Conservation (phyloP, 306 rosid species). For the Dryas octopetala region DNA sequence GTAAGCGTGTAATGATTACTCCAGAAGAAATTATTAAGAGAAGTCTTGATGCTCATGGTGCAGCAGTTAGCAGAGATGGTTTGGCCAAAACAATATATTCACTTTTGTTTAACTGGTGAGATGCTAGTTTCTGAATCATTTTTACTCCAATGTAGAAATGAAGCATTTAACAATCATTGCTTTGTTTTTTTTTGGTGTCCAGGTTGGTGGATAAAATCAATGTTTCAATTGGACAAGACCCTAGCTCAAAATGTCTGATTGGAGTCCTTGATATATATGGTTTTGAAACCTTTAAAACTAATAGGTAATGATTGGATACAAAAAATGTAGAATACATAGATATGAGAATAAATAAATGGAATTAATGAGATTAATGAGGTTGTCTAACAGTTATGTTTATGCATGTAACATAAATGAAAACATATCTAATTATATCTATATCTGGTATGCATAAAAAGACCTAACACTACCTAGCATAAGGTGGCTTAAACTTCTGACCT, state of each 20-base stretch:
- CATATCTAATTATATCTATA: neutral
- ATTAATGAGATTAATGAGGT: too few relatives aligned
- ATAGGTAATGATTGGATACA: slow-evolving; percentile 51
- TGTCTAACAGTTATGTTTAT: neutral
- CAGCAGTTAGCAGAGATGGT: slow-evolving; percentile 83
- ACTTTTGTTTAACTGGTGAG: slow-evolving; percentile 83
- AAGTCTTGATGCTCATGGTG: slow-evolving; percentile 78
- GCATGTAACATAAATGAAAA: neutral
- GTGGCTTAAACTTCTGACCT: slow-evolving; percentile 29
- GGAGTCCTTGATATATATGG: slow-evolving; percentile 97
- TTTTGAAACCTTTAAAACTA: slow-evolving; percentile 79
- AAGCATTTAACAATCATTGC: slow-evolving; percentile 10
- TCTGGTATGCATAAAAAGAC: slow-evolving; percentile 1
- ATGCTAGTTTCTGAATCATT: slow-evolving; percentile 8
- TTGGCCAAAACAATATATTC: slow-evolving; percentile 89
- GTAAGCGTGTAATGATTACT: slow-evolving; percentile 81
- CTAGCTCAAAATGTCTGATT: slow-evolving; percentile 64
- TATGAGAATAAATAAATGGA: neutral
- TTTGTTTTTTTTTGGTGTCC: slow-evolving; percentile 36
- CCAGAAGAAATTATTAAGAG: slow-evolving; percentile 84
- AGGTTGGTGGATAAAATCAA: slow-evolving; percentile 91
- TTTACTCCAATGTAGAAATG: slow-evolving; percentile 10
- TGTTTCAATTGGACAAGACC: slow-evolving; percentile 84
- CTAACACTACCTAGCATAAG: neutral
- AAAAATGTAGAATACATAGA: neutral